Evolutionary conservation across 345 rosid species (phyloP), one percentile per base, ranked within the genome.

Genomic region (Populus davidiana): DNA sequence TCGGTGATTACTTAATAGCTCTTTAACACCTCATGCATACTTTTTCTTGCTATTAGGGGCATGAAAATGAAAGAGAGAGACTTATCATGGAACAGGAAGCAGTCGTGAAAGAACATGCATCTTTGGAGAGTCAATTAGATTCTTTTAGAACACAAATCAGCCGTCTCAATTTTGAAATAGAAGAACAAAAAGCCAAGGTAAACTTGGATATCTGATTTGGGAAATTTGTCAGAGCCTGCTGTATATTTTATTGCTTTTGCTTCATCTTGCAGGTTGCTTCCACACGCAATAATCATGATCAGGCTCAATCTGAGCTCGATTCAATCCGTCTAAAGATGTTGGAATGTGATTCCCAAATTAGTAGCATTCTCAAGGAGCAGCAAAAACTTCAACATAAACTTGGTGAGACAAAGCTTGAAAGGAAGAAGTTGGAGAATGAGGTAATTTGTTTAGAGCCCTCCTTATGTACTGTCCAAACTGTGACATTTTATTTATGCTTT

Each of bases 381-480:
- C 89, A 93, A 77, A 88, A 87, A 50, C 90, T 85, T 83, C 90
- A 92, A 80, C 90, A 91, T 68, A 86, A 86, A 75, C 90, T 92
- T 78, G 81, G 85, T 80, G 98, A 93, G 77, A 81, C 78, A 77
- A 93, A 89, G 80, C 93, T 96, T 78, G 97, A 92, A 86, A 89
- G 87, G 86, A 96, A 91, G 90, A 96, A 85, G 89, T 75, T 96
- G 85, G 99, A 96, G 83, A 96, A 96, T 89, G 99, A 92, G 99
- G 98, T 96, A 86, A 62, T 73, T 73, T 73, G 79, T 38, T 44
- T 47, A 18, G 7, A 16, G 64, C 25, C 23, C 25, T 18, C 20
- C 64, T 18, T 47, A 27, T 16, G 14, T 43, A 35, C 5, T 27
- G 9, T 35, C 71, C 78, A 64, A 35, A 29, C 64, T 71, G 79